Base-by-base conservation (phyloP, 225 moss, liverwort and hornwort species). In the Physcomitrium patens region DNA sequence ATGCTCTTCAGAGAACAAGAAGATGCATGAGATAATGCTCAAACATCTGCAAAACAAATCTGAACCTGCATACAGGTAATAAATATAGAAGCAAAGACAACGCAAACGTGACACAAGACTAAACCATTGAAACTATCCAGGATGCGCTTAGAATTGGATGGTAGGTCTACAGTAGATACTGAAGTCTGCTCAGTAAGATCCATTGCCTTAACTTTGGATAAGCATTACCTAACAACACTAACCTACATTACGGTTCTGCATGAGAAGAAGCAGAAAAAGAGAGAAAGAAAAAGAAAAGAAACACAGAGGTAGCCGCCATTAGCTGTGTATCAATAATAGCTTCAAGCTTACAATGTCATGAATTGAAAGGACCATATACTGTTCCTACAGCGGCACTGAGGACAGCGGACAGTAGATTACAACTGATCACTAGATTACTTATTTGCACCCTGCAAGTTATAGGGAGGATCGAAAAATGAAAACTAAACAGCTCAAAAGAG, bases 51-150 rank as follows among this genome's bases (percentile, higher is more conserved):
- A 27, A 67, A 71, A 49, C 47, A n/a, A 65, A 66, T 60, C 19
- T 70, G 67, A 71, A 78, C 66, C 66, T 72, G 72, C 72, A 78
- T 66, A 77, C 62, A 77, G 18, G 77, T 49, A 49, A 41, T 68
- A 50, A 72, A 63, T 73, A 57, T 59, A 67, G 67, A 51, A 46
- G 19, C 47, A 15, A 60, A 73, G 75, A 56, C 18, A 9, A n/a
- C 12, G 3, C 0, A 59, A 14, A 60, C 18, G 5, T 17, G 72
- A 50, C 49, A 42, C 23, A 51, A 20, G 41, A 22, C 0, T 0
- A 41, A 11, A 14, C 17, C 10, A 42, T 31, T 23, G 7, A 12
- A 10, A 42, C 0, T 51, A 63, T 12, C 37, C 23, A 63, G 1
- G 7, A 14, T 8, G 19, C 19, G 52, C 3, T 23, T 31, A 3